Conservation (phyloP, 2,329 filamentous ascomycete species). For the Colletotrichum salicis region DNA sequence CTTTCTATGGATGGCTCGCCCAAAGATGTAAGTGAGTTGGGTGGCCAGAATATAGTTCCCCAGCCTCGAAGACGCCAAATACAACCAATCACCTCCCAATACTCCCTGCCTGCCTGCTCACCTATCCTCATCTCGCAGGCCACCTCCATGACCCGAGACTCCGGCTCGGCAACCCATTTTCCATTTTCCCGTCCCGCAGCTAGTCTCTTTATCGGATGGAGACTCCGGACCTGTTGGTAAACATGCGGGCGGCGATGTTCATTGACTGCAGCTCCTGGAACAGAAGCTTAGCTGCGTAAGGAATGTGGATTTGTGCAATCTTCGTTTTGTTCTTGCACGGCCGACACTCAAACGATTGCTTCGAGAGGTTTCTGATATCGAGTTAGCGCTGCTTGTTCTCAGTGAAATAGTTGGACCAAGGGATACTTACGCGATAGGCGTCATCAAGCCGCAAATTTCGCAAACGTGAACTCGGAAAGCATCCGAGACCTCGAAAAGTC, state of each 20-base stretch:
- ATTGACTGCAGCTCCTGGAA: conserved; percentile 98
- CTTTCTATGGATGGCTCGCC: conserved; percentile 6
- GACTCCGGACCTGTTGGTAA: conserved; percentile 84
- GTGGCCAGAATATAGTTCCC: conserved; percentile 3
- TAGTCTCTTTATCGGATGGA: conserved; percentile 67
- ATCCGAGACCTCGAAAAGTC: conserved; percentile 96
- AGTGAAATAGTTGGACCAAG: neutral
- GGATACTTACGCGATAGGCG: conserved; percentile 90
- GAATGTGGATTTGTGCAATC: conserved; percentile 97
- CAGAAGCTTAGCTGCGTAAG: conserved; percentile 95
- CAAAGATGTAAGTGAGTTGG: neutral
- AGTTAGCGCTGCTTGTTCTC: conserved; percentile 46
- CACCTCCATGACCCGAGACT: neutral
- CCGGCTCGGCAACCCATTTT: neutral
- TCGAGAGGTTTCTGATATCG: conserved; percentile 81
- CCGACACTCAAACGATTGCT: conserved; percentile 95
- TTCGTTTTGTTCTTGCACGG: conserved; percentile 99
- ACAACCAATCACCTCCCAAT: conserved; percentile 6
- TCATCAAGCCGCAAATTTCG: conserved; percentile 99
- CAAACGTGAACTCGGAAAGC: conserved; percentile 98
- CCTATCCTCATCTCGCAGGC: neutral
- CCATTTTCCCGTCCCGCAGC: neutral
- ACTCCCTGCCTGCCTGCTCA: neutral
- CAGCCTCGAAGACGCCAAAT: conserved; percentile 25
- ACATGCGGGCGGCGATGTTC: conserved; percentile 99